phyloP scores from a whole-genome alignment of 1,284 basidiomycete genomes.

The Quambalaria eucalypti region DNA sequence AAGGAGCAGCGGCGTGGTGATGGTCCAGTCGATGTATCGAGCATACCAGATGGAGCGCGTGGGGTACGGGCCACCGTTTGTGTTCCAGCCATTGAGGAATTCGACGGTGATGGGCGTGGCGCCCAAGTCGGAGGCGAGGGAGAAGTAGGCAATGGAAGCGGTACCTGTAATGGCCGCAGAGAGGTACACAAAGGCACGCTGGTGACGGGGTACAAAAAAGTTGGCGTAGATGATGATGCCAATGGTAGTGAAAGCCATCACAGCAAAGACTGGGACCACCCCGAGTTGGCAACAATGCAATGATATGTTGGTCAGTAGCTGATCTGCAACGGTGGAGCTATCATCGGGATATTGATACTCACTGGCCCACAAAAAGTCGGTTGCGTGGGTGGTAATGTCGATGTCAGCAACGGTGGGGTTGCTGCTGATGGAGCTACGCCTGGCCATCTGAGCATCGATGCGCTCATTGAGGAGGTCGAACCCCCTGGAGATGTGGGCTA shows the following conservation, averaged over 20 bases:
- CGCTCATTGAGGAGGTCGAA: background rate
- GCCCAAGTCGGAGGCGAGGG: slow-evolving; percentile 59
- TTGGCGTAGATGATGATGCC: slow-evolving; percentile 28
- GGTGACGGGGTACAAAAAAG: slow-evolving; percentile 21
- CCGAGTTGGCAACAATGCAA: no score
- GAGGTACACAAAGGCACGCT: slow-evolving; percentile 53
- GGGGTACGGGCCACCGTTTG: slow-evolving; percentile 12
- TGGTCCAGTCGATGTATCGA: slow-evolving; percentile 40
- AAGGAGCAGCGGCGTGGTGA: slow-evolving; percentile 57
- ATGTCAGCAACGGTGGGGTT: slow-evolving; percentile 28
- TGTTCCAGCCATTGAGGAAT: slow-evolving; percentile 47
- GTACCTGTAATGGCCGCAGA: slow-evolving; percentile 49
- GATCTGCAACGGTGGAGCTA: background rate
- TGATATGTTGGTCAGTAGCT: background rate
- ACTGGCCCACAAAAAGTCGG: slow-evolving; percentile 52
- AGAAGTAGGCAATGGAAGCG: slow-evolving; percentile 51
- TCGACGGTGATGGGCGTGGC: slow-evolving; percentile 53
- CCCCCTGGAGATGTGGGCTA: background rate
- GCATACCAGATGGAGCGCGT: slow-evolving; percentile 56
- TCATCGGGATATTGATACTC: background rate
- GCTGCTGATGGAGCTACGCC: slow-evolving; percentile 19
- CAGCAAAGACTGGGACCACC: slow-evolving; percentile 25
- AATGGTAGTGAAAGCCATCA: slow-evolving; percentile 41
- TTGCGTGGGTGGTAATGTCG: slow-evolving; percentile 34
- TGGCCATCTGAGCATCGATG: background rate